Evolutionary conservation across 1,284 basidiomycete genomes (phyloP), one percentile per base, ranked within the genome.

Genomic region (Tremellales sp.): DNA sequence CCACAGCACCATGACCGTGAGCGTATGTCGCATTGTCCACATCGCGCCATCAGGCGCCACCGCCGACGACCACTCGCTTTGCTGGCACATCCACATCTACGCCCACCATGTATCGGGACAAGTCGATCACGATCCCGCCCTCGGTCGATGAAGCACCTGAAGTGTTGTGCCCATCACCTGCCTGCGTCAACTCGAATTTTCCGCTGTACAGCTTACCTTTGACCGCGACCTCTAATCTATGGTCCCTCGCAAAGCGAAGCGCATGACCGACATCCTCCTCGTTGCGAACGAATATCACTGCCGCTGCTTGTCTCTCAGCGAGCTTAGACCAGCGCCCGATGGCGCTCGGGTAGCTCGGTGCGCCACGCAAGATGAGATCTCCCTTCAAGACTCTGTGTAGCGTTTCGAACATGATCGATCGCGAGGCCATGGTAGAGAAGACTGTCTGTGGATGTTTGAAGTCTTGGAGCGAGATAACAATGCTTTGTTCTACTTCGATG

Each of bases 111-210:
- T 81, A 68, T 7, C 76, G 70, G 6, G 76, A 77, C 3, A 83
- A 72, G 59, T 83, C 81, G 50, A 84, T 76, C n/a, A 83, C 80
- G 5, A 83, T 69, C 8, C 81, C 80, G 33, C 70, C 76, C 33
- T 80, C 78, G 12, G 67, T 68, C 1, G 80, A 81, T 3, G 78
- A 80, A 11, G 79, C 75, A 8, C 77, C 79, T 12, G 76, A 70
- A 37, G n/a, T n/a, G n/a, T n/a, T n/a, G n/a, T n/a, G n/a, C n/a
- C n/a, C n/a, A n/a, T n/a, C n/a, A n/a, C n/a, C n/a, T n/a, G n/a
- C n/a, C n/a, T n/a, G n/a, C n/a, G n/a, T n/a, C n/a, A n/a, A n/a
- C n/a, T n/a, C n/a, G n/a, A n/a, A n/a, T n/a, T n/a, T n/a, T n/a
- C n/a, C n/a, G n/a, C n/a, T n/a, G 33, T n/a, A n/a, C n/a, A n/a